Percentiles rank a stretch among this genome's conserved stretches.
Conservation (phyloP, 1,284 basidiomycete genomes). For the Phlebopus sp. region DNA sequence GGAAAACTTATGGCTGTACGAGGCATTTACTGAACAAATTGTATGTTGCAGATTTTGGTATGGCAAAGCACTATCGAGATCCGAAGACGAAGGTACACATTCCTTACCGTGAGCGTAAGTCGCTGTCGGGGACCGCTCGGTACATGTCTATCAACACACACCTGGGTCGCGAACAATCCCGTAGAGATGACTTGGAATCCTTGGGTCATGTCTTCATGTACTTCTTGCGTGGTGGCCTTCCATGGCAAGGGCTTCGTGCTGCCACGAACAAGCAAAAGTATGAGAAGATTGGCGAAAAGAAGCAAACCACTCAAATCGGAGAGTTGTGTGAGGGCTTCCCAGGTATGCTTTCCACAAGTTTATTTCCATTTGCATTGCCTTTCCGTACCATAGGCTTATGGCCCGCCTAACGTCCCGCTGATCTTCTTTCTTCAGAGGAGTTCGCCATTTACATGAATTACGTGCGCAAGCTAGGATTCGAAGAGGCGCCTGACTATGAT, state of each 20-base stretch:
- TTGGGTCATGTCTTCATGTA: constrained; percentile 99
- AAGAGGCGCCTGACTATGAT: constrained; percentile 96
- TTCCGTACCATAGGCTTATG: background rate
- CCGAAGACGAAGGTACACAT: constrained; percentile 98
- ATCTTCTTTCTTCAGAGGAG: constrained; percentile 63
- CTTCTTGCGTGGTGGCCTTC: constrained; percentile 88
- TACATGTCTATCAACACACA: constrained; percentile 99
- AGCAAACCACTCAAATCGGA: constrained; percentile 88
- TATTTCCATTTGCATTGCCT: background rate
- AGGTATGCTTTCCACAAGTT: constrained; percentile 50
- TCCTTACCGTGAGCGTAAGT: constrained; percentile 98
- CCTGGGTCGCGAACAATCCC: constrained; percentile 86
- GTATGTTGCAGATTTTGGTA: constrained; percentile 77
- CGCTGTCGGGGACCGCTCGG: constrained; percentile 93
- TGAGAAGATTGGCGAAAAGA: constrained; percentile 98
- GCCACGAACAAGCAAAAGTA: constrained; percentile 99
- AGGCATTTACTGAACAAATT: constrained; percentile 12
- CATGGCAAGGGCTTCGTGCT: constrained; percentile 94
- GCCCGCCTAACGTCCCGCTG: constrained; percentile 1
- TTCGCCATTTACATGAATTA: constrained; percentile 98
- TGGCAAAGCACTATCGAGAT: constrained; percentile 98
- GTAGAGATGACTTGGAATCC: constrained; percentile 92
- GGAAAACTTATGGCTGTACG: constrained; percentile 9
- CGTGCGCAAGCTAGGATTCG: constrained; percentile 92
- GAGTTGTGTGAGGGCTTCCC: constrained; percentile 97